phyloP scores from a whole-genome alignment of 2,329 filamentous ascomycete genomes.

The Sclerotinia minor region DNA sequence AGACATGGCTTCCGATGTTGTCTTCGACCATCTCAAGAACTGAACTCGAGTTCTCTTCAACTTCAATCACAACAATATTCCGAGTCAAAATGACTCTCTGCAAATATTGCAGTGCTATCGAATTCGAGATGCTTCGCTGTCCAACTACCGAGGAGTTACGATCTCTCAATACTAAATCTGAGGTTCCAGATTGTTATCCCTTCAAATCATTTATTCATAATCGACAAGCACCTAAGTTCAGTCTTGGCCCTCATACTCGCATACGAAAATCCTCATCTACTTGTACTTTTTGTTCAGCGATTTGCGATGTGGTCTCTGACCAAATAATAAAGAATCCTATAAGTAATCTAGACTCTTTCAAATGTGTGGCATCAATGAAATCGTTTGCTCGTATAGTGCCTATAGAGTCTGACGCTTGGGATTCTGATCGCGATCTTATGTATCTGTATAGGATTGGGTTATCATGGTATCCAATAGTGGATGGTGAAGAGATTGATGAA shows the following conservation, averaged over 20 bases:
- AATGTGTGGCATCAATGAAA: not conserved
- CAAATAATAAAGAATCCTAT: slow-evolving; percentile 3
- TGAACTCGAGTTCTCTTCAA: not conserved
- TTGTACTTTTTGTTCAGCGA: slow-evolving; percentile 1
- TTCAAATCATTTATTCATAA: not conserved
- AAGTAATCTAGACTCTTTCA: not conserved
- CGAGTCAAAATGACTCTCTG: not conserved
- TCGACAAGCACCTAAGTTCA: not conserved
- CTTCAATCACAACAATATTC: not conserved
- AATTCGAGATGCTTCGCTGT: slow-evolving; percentile 14
- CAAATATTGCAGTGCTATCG: not conserved
- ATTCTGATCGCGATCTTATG: not conserved
- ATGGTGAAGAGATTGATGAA: not conserved
- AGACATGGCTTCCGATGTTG: no score
- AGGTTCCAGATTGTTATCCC: not conserved
- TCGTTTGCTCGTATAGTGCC: not conserved
- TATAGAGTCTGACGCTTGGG: not conserved
- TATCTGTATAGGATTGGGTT: not conserved
- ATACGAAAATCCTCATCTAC: not conserved
- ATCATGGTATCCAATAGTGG: not conserved
- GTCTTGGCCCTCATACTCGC: not conserved
- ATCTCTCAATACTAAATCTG: not conserved
- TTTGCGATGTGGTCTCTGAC: not conserved
- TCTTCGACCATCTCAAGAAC: no score
- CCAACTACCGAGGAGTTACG: not conserved